Evolutionary conservation across 2,329 filamentous ascomycete species (phyloP).

Genomic region (Lasiodiplodia sp.): DNA sequence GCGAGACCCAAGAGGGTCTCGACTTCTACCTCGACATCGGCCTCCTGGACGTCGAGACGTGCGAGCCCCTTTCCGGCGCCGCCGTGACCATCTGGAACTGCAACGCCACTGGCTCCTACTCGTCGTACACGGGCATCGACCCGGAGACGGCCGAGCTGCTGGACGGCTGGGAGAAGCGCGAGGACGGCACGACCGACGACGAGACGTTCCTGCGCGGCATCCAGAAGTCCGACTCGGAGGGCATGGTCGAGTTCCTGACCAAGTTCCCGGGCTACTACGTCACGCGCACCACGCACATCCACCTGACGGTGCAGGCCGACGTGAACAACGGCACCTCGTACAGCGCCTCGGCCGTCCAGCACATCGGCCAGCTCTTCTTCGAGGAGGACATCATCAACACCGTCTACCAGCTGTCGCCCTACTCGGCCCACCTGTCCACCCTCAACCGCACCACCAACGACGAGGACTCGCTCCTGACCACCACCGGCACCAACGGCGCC

Average conservation of each 20-base stretch:
- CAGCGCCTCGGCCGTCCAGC: slow-evolving; percentile 54
- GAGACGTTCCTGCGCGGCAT: slow-evolving; percentile 57
- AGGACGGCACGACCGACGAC: slow-evolving; percentile 43
- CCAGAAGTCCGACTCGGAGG: slow-evolving; percentile 54
- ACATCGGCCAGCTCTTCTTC: slow-evolving; percentile 71
- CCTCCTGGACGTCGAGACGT: slow-evolving; percentile 62
- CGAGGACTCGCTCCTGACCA: slow-evolving; percentile 59
- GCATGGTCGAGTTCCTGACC: slow-evolving; percentile 59
- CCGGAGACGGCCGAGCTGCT: slow-evolving; percentile 34
- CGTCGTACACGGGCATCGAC: slow-evolving; percentile 47
- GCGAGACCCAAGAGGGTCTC: slow-evolving; percentile 57
- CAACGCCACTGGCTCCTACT: slow-evolving; percentile 51
- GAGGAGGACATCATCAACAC: slow-evolving; percentile 63
- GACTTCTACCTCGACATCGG: slow-evolving; percentile 60
- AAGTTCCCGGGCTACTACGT: slow-evolving; percentile 56
- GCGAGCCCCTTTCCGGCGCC: slow-evolving; percentile 57
- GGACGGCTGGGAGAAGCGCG: slow-evolving; percentile 22
- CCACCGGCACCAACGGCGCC: slow-evolving; percentile 52
- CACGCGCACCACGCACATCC: slow-evolving; percentile 52
- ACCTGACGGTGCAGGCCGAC: slow-evolving; percentile 46
- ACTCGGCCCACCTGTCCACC: slow-evolving; percentile 48
- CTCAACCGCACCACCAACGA: slow-evolving; percentile 57
- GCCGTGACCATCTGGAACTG: slow-evolving; percentile 53
- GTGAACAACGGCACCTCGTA: slow-evolving; percentile 56
- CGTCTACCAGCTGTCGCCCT: slow-evolving; percentile 58